These are phyloP conservation scores for Angophora floribunda DNA, from an alignment of 345 rosid species.

Conservation along the genomic window DNA sequence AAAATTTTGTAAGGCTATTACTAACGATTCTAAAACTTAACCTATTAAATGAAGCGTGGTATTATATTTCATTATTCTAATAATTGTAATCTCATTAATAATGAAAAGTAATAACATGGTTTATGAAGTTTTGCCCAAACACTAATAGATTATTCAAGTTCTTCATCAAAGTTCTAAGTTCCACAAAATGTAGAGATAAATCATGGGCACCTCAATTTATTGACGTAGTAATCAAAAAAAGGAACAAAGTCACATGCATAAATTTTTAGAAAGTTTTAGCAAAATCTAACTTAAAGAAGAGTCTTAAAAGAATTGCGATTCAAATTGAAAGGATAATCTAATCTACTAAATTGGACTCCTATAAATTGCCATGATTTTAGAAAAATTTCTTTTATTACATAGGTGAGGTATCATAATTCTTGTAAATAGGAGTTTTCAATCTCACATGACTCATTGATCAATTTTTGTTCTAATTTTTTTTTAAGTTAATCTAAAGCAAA, in stretches of 20 bases:
- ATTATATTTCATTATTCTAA: too few species aligned
- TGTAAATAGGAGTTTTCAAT: neutral
- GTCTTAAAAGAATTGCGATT: neutral
- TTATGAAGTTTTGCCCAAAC: neutral
- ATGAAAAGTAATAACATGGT: neutral
- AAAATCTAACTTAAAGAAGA: neutral
- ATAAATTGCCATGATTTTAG: neutral
- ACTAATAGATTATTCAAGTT: neutral
- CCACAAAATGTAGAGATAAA: neutral
- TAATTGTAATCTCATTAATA: neutral
- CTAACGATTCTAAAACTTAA: too few species aligned
- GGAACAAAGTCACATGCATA: neutral
- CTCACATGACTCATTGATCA: neutral
- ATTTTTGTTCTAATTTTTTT: neutral
- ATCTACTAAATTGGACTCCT: neutral
- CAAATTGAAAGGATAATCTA: neutral
- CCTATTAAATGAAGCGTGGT: too few species aligned
- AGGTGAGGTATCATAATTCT: neutral
- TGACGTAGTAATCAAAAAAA: neutral
- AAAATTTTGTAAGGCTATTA: too few species aligned
- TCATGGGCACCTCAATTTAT: neutral
- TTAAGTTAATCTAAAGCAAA: neutral
- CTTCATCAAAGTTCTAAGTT: neutral
- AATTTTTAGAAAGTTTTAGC: neutral
- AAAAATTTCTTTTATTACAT: neutral